These are phyloP conservation scores for Globisporangium radiosum DNA, from an alignment of 352 stramenopile species.

Conservation along the genomic window DNA sequence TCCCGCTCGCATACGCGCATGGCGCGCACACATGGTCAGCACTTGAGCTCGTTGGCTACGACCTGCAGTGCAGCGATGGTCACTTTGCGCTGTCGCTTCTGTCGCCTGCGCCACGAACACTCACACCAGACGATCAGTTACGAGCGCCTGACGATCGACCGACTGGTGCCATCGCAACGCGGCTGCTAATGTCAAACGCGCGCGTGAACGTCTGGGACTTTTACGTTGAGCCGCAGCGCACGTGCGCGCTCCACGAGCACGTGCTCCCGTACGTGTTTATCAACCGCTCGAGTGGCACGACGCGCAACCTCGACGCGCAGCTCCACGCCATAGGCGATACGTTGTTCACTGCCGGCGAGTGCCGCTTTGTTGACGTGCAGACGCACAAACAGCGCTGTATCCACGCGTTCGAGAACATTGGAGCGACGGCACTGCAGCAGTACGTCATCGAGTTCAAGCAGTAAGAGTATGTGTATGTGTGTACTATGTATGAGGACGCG, in stretches of 20 bases:
- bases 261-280: constrained; percentile 34
- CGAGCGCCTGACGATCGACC: background rate
- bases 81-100: constrained; percentile 15
- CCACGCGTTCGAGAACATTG: constrained; percentile 32
- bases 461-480: background rate
- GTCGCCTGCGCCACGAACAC: background rate
- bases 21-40: background rate
- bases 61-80: background rate
- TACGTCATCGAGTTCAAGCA: constrained; percentile 36
- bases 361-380: constrained; percentile 27
- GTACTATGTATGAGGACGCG: background rate
- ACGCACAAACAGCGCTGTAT: constrained; percentile 11
- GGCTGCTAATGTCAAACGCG: constrained; percentile 25
- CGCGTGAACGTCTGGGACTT: constrained; percentile 39
- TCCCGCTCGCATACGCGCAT: constrained; percentile 2
- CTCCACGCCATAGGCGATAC: constrained; percentile 20
- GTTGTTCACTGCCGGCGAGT: constrained; percentile 21
- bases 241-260: constrained; percentile 32
- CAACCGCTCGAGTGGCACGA: constrained; percentile 27
- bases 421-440: constrained; percentile 17
- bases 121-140: background rate
- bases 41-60: background rate
- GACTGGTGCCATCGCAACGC: constrained; percentile 19
- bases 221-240: constrained; percentile 15
- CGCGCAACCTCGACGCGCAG: constrained; percentile 20